Evolutionary conservation across 257 asterid species (phyloP).

Genomic region (Paraleonurus japonicus): DNA sequence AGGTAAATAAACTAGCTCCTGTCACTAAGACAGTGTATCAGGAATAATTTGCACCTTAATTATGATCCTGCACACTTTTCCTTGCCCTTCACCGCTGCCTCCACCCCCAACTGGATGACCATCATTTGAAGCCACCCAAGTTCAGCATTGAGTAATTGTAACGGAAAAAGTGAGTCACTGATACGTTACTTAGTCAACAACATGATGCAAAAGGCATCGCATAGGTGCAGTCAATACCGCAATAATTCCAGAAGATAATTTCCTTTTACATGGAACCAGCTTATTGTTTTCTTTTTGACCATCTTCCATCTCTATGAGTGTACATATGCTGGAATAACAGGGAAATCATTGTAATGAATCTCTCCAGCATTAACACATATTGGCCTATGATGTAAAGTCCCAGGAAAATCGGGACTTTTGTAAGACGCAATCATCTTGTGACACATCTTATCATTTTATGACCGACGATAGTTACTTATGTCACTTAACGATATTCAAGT

Average conservation of each 20-base stretch:
- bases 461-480: background rate
- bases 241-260: conserved; percentile 12
- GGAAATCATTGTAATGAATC: background rate
- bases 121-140: conserved; percentile 18
- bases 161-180: background rate
- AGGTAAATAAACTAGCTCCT: conserved; percentile 17
- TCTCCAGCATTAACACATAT: conserved; percentile 19
- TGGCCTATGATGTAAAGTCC: conserved; percentile 12
- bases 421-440: conserved; percentile 9
- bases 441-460: conserved; percentile 5
- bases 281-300: background rate
- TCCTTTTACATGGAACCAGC: conserved; percentile 14
- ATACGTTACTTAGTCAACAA: conserved; percentile 11
- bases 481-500: background rate
- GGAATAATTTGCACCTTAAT: background rate
- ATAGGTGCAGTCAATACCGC: background rate
- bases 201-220: background rate
- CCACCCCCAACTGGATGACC: background rate
- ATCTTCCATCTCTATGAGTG: background rate
- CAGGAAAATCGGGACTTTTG: conserved; percentile 5
- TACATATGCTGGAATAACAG: background rate
- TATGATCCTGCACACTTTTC: background rate
- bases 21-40: conserved; percentile 2
- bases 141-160: background rate
- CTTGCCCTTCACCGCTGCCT: background rate